Evolutionary conservation across 2,329 filamentous ascomycete genomes (phyloP).

Genomic region (Calonectria pseudoturangicola): DNA sequence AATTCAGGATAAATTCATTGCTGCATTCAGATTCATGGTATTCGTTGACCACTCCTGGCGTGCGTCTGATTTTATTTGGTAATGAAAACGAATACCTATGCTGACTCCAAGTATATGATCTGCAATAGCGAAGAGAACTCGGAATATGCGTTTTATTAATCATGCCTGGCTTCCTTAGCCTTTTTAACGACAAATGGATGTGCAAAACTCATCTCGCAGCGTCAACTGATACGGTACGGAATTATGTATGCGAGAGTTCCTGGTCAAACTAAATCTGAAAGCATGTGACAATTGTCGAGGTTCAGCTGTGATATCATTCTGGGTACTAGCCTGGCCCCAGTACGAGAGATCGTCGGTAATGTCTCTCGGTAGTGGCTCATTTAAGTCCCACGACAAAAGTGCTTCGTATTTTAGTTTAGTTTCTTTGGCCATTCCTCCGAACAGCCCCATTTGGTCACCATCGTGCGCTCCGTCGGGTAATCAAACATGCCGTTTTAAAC

Average conservation of each 20-base stretch:
- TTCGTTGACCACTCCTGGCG: too few species aligned
- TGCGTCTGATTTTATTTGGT: too few species aligned
- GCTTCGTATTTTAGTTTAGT: not conserved
- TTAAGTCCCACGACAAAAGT: not conserved
- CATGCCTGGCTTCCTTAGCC: too few species aligned
- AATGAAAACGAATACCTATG: too few species aligned
- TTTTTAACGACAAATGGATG: too few species aligned
- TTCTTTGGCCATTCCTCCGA: constrained; percentile 13
- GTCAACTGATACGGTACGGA: too few species aligned
- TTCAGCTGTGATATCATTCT: not conserved
- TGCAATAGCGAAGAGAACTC: too few species aligned
- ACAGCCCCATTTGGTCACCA: not conserved
- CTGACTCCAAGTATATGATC: too few species aligned
- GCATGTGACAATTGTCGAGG: not conserved
- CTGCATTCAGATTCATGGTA: too few species aligned
- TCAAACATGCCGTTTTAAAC: not conserved
- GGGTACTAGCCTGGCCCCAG: not conserved
- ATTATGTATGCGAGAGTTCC: not conserved
- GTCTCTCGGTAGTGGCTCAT: not conserved
- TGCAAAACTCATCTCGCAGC: too few species aligned
- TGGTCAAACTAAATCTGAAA: not conserved
- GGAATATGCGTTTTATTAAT: too few species aligned
- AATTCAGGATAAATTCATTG: too few species aligned
- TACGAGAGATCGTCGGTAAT: constrained; percentile 1
- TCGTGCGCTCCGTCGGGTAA: constrained; percentile 2